A percentile compares a stretch with the other conserved stretches of the same genome.
Conservation (phyloP, 2,329 filamentous ascomycete genomes). For the Aspergillus aculeatinus region DNA sequence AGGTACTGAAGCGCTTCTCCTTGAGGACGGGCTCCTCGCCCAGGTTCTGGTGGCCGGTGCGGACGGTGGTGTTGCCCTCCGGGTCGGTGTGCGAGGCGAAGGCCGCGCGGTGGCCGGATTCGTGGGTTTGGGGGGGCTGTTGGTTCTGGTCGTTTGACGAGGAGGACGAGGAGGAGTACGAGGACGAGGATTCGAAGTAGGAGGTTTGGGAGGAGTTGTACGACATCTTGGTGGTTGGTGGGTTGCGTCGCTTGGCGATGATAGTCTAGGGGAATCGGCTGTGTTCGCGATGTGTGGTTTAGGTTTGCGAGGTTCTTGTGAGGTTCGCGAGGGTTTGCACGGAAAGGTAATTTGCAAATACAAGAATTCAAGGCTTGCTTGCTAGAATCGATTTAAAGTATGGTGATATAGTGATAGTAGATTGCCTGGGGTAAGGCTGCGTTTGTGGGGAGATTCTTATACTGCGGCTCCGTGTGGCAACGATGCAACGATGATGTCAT, state of each 20-base stretch:
- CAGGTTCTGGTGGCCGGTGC: slow-evolving; percentile 5
- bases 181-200: neutral
- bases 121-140: neutral
- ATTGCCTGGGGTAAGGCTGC: neutral
- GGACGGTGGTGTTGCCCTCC: neutral
- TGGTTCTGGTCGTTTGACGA: neutral
- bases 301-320: neutral
- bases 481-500: neutral
- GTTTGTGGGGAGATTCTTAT: neutral
- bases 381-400: neutral
- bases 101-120: slow-evolving; percentile 1
- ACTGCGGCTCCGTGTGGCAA: neutral
- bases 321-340: neutral
- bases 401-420: no score
- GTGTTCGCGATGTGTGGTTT: neutral
- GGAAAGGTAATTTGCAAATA: neutral
- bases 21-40: slow-evolving; percentile 2
- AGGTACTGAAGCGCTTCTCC: neutral
- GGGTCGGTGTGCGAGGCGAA: slow-evolving; percentile 1
- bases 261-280: neutral
- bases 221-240: neutral
- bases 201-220: slow-evolving; percentile 1
- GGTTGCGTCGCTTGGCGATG: neutral
- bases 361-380: neutral
- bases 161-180: neutral